Evolutionary conservation across 2,329 filamentous ascomycete genomes (phyloP).

Genomic region (Fusarium metavorans): DNA sequence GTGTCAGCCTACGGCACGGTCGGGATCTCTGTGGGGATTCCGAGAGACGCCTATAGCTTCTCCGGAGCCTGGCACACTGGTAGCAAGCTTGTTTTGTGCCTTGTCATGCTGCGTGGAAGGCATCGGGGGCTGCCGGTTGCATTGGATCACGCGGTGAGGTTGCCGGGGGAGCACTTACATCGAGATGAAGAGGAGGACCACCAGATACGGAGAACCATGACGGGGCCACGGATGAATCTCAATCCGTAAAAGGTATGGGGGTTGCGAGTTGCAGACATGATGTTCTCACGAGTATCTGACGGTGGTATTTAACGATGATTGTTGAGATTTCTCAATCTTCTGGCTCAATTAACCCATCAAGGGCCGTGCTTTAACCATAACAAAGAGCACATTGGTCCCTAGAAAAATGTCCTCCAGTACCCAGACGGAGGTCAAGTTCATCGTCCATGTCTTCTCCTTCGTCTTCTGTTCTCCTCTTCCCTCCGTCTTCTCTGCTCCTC

Average conservation of each 20-base stretch:
- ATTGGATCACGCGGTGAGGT: background rate
- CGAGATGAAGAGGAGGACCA: background rate
- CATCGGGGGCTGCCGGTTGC: background rate
- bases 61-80: background rate
- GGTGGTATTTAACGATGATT: too few species aligned
- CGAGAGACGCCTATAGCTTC: background rate
- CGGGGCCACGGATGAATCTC: background rate
- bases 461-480: background rate
- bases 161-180: background rate
- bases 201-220: background rate
- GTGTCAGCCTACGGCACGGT: conserved; percentile 1
- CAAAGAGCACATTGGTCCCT: background rate
- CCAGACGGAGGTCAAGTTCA: background rate
- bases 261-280: background rate
- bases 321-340: too few species aligned
- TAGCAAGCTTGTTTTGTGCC: conserved; percentile 4
- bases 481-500: background rate
- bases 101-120: background rate
- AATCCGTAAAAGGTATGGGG: background rate
- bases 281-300: background rate
- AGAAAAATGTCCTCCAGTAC: background rate
- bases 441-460: background rate
- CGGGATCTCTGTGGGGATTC: background rate
- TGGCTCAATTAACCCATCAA: too few species aligned
- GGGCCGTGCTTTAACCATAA: too few species aligned